Percentiles rank a stretch among this genome's conserved stretches.
These are phyloP conservation scores for Dichotomopilus funicola DNA, from an alignment of 2,329 filamentous ascomycete genomes.

Conservation along the genomic window DNA sequence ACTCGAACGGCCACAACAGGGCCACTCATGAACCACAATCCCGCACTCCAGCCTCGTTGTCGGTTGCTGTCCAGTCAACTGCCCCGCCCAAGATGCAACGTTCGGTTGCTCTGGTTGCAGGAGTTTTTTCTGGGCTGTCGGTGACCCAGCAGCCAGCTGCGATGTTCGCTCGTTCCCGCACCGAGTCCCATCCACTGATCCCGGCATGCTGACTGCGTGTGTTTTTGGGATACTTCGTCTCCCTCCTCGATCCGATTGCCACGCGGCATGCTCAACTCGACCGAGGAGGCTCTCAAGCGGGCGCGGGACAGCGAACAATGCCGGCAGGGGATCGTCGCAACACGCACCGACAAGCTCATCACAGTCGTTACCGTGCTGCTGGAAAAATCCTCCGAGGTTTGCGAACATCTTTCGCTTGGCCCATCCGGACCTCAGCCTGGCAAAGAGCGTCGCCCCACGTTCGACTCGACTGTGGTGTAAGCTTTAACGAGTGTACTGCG, in stretches of 20 bases:
- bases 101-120: slow-evolving; percentile 1
- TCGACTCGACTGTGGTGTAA: no score
- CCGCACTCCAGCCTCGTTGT: slow-evolving; percentile 7
- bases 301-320: not conserved
- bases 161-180: not conserved
- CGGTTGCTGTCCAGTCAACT: slow-evolving; percentile 8
- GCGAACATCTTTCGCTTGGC: no score
- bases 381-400: no score
- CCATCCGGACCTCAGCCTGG: slow-evolving; percentile 7
- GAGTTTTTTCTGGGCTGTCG: not conserved
- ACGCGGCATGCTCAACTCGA: slow-evolving; percentile 8
- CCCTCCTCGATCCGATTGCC: slow-evolving; percentile 2
- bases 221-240: no score
- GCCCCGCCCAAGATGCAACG: slow-evolving; percentile 15
- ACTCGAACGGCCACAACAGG: not conserved
- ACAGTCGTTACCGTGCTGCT: no score
- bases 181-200: slow-evolving; percentile 4
- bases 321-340: not conserved
- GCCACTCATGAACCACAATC: not conserved
- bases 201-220: no score
- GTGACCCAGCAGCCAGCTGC: slow-evolving; percentile 2
- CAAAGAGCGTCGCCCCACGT: not conserved
- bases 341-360: no score
- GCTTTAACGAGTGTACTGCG: no score
- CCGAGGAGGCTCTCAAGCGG: not conserved